Evolutionary conservation across 345 rosid genomes (phyloP).

Genomic region (Hibiscus syriacus): DNA sequence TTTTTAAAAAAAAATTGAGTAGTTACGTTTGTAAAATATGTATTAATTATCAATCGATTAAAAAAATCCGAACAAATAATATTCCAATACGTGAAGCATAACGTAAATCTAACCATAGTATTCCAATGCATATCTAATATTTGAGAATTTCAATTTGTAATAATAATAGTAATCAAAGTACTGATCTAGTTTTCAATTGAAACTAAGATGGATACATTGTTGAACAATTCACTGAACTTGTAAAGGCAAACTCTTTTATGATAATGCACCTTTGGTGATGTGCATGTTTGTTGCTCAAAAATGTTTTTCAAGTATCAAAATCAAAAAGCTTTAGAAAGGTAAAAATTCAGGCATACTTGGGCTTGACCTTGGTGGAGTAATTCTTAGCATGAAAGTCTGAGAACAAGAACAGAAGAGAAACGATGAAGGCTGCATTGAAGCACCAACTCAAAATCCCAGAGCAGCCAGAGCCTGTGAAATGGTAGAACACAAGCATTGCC

Average conservation of each 20-base stretch:
- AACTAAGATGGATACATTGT: background rate
- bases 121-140: background rate
- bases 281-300: background rate
- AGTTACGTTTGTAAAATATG: too few relatives aligned
- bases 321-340: background rate
- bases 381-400: constrained; percentile 40
- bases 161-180: background rate
- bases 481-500: constrained; percentile 33
- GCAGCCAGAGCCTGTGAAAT: constrained; percentile 47
- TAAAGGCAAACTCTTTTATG: background rate
- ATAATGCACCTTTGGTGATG: background rate
- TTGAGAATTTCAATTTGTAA: background rate
- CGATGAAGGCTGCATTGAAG: constrained; percentile 44
- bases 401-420: constrained; percentile 45
- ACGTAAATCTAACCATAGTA: background rate
- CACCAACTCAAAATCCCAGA: constrained; percentile 52
- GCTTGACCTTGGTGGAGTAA: constrained; percentile 21
- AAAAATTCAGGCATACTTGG: background rate
- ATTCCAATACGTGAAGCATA: background rate
- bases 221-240: background rate
- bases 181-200: background rate
- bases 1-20: too few relatives aligned
- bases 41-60: too few relatives aligned
- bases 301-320: background rate
- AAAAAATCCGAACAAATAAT: too few relatives aligned